These are phyloP conservation scores for Jamesozyma rosinii DNA, from an alignment of 805 yeast genomes.

Conservation along the genomic window DNA sequence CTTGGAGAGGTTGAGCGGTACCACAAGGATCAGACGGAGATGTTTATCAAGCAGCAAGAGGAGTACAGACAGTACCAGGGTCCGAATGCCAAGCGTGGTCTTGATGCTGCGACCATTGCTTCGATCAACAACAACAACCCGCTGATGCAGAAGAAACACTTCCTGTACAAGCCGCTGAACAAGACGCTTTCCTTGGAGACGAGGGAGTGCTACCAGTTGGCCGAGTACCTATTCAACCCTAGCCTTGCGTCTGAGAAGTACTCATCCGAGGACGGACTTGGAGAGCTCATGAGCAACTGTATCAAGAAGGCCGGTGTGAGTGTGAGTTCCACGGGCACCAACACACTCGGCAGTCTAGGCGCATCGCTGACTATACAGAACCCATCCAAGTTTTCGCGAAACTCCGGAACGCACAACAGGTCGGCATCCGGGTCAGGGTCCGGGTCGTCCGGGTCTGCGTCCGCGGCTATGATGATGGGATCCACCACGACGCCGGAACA, in stretches of 20 bases:
- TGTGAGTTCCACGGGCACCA: slow-evolving; percentile 13
- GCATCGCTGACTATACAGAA: slow-evolving; percentile 8
- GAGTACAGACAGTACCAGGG: slow-evolving; percentile 11
- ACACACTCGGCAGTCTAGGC: slow-evolving; percentile 10
- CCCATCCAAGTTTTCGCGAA: not conserved
- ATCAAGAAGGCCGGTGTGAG: slow-evolving; percentile 25
- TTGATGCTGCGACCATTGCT: slow-evolving; percentile 3
- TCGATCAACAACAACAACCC: slow-evolving; percentile 13
- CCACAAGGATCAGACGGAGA: slow-evolving; percentile 19
- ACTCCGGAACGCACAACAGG: not conserved
- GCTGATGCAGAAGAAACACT: slow-evolving; percentile 15
- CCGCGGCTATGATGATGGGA: not conserved
- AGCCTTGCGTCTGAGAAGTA: slow-evolving; percentile 11
- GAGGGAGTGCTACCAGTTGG: slow-evolving; percentile 19
- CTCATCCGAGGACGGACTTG: slow-evolving; percentile 20
- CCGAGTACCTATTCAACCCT: slow-evolving; percentile 28
- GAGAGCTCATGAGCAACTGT: slow-evolving; percentile 21
- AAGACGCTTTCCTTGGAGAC: slow-evolving; percentile 19
- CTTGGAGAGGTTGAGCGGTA: slow-evolving; percentile 18
- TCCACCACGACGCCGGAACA: slow-evolving; percentile 21
- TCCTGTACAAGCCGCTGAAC: slow-evolving; percentile 10
- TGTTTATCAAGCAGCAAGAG: slow-evolving; percentile 15
- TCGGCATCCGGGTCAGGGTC: not conserved
- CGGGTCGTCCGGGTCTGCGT: slow-evolving; percentile 2
- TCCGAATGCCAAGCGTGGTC: slow-evolving; percentile 1